Conservation (phyloP, 129 eudicot species). For the Flaveria trinervia region DNA sequence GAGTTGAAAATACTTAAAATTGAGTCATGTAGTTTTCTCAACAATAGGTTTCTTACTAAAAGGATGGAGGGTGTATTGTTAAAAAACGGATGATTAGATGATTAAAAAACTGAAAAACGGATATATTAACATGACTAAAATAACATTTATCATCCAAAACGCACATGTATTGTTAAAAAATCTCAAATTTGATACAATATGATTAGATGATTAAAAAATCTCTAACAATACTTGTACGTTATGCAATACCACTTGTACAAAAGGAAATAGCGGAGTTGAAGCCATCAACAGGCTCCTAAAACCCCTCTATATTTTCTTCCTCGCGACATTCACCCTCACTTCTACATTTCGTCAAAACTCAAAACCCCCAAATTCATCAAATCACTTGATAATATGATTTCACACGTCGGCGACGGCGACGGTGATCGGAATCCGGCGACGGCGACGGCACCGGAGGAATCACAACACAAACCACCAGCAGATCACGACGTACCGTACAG, state of each 20-base stretch:
- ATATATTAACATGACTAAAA: too few species aligned
- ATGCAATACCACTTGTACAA: slow-evolving; percentile 21
- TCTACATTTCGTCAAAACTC: background rate
- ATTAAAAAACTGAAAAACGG: too few species aligned
- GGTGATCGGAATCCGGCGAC: slow-evolving; percentile 13
- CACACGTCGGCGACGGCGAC: slow-evolving; percentile 4
- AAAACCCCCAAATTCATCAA: background rate
- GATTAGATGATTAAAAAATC: background rate
- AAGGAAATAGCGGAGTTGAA: background rate
- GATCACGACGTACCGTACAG: slow-evolving; percentile 31
- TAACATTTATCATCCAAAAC: too few species aligned
- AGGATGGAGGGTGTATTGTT: too few species aligned
- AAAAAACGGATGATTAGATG: too few species aligned
- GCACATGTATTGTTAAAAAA: too few species aligned
- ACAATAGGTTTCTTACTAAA: too few species aligned
- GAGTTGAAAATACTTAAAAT: too few species aligned
- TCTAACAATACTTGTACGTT: background rate
- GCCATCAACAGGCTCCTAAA: background rate
- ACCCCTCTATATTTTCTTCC: slow-evolving; percentile 22
- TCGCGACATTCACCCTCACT: background rate
- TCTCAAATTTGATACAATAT: too few species aligned
- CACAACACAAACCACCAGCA: background rate
- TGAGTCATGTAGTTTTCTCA: too few species aligned
- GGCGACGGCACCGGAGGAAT: slow-evolving; percentile 18
- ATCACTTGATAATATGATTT: background rate